Evolutionary conservation across 768 basidiomycete genomes (phyloP).

Genomic region (Pholiota microspora): DNA sequence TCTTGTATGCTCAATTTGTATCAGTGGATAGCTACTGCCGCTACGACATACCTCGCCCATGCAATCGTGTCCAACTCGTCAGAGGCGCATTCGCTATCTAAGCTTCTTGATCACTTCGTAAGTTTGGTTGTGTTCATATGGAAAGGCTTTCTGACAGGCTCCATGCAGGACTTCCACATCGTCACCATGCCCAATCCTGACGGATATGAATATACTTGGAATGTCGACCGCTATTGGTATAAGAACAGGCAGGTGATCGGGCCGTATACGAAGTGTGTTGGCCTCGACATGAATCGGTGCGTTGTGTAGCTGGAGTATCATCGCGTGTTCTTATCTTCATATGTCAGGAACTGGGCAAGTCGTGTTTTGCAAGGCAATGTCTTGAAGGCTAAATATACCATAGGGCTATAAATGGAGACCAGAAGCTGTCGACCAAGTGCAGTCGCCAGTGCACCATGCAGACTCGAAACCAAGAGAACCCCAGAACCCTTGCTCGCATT

Average conservation of each 20-base stretch:
- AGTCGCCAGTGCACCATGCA: neutral
- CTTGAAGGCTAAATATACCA: slow-evolving; percentile 1
- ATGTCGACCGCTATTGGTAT: slow-evolving; percentile 70
- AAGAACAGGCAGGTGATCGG: slow-evolving; percentile 65
- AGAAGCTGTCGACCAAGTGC: slow-evolving; percentile 18
- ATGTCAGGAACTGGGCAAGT: slow-evolving; percentile 58
- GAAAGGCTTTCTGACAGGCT: neutral
- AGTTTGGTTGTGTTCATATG: neutral
- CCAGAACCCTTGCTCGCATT: slow-evolving; percentile 65
- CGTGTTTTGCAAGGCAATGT: slow-evolving; percentile 4
- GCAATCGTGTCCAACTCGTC: slow-evolving; percentile 53
- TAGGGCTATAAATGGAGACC: slow-evolving; percentile 75
- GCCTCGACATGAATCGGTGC: slow-evolving; percentile 78
- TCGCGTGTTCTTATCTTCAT: slow-evolving; percentile 1
- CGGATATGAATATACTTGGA: slow-evolving; percentile 76
- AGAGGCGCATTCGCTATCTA: slow-evolving; percentile 29
- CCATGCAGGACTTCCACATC: slow-evolving; percentile 57
- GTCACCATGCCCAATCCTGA: slow-evolving; percentile 69
- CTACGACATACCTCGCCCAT: slow-evolving; percentile 72
- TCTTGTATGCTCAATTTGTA: neutral
- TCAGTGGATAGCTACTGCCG: slow-evolving; percentile 80
- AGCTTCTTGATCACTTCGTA: slow-evolving; percentile 6
- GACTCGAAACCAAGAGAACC: slow-evolving; percentile 21
- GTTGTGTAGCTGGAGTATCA: slow-evolving; percentile 6
- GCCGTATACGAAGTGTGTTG: slow-evolving; percentile 50